Conservation (phyloP, 108 stramenopile genomes). For the Pseudonitzschia delicatissima region DNA sequence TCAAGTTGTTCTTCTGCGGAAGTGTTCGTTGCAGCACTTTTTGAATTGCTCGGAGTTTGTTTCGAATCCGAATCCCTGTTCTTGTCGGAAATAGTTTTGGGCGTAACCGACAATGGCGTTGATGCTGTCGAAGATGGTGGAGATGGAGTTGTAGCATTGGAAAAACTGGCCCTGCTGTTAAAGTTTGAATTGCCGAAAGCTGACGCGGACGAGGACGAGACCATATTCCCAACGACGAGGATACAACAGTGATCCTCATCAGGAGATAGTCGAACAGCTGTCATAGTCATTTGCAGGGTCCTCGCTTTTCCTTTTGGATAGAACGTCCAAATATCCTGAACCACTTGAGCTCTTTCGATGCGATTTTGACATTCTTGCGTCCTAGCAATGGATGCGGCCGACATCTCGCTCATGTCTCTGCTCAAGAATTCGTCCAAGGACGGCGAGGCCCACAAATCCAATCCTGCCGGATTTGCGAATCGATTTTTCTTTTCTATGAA, state of each 20-base stretch:
- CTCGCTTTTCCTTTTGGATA: constrained; percentile 38
- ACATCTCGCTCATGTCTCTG: constrained; percentile 30
- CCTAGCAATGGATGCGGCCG: constrained; percentile 11
- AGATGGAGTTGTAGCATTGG: background rate
- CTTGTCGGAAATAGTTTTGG: background rate
- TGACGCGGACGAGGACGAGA: background rate
- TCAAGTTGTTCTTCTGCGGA: background rate
- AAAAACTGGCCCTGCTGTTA: background rate
- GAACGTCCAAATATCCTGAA: constrained; percentile 43
- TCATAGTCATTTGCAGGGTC: constrained; percentile 32
- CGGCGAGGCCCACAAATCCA: constrained; percentile 33
- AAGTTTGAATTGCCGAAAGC: background rate
- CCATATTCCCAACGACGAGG: constrained; percentile 13
- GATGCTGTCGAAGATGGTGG: background rate
- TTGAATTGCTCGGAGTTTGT: background rate
- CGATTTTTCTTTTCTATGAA: constrained; percentile 26
- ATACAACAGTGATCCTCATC: constrained; percentile 18
- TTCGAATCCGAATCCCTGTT: background rate
- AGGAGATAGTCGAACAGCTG: constrained; percentile 14
- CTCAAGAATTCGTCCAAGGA: constrained; percentile 25
- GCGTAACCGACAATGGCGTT: background rate
- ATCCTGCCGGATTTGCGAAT: constrained; percentile 34
- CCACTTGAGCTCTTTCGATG: constrained; percentile 23
- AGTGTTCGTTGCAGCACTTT: background rate
- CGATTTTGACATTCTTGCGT: constrained; percentile 24